These are phyloP conservation scores for Gossypium ekmanianum DNA, from an alignment of 345 rosid species.

Conservation along the genomic window DNA sequence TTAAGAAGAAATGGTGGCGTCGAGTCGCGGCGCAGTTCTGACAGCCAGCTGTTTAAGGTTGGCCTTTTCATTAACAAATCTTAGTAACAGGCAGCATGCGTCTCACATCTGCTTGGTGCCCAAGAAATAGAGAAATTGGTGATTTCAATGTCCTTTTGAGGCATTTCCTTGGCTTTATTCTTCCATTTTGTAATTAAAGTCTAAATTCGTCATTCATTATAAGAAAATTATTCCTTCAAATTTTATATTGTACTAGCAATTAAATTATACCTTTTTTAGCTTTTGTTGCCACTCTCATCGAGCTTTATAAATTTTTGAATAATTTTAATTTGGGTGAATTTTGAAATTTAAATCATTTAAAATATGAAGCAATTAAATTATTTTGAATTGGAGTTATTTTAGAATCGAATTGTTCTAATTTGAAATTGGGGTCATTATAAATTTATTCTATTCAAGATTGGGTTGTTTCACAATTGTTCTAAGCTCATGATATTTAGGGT, in stretches of 20 bases:
- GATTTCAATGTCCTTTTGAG: not conserved
- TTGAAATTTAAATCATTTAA: too few relatives aligned
- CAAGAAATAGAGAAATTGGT: not conserved
- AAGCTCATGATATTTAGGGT: too few relatives aligned
- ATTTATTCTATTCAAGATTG: too few relatives aligned
- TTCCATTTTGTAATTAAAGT: not conserved
- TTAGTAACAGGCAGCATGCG: not conserved
- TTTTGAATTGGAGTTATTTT: too few relatives aligned
- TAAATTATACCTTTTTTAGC: not conserved
- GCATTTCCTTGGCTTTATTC: conserved; percentile 15
- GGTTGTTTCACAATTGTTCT: too few relatives aligned
- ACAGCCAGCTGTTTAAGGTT: not conserved
- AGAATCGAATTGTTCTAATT: too few relatives aligned
- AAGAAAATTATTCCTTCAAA: conserved; percentile 3
- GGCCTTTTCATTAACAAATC: not conserved
- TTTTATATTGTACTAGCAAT: not conserved
- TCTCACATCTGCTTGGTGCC: not conserved
- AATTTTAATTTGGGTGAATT: not conserved
- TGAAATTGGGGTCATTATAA: too few relatives aligned
- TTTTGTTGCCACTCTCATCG: not conserved
- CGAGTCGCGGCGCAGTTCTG: conserved; percentile 27
- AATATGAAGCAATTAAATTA: too few relatives aligned
- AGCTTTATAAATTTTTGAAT: not conserved
- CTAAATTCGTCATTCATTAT: not conserved
- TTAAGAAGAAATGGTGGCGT: conserved; percentile 13